These are phyloP conservation scores for Rhizomucor pusillus DNA, from an alignment of 371 early-diverging fungal genomes.

Conservation along the genomic window DNA sequence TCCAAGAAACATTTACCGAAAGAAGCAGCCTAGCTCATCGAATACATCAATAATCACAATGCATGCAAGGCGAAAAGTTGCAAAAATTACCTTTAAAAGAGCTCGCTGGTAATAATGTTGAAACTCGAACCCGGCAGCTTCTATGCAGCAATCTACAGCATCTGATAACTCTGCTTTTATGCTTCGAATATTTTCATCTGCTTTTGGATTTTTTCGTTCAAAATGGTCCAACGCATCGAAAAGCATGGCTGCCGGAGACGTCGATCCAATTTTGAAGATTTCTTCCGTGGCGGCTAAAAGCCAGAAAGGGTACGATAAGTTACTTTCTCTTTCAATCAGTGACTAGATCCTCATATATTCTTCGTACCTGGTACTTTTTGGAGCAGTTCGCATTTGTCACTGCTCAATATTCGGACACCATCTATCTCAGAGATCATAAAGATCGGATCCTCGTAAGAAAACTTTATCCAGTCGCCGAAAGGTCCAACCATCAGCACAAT, in stretches of 20 bases:
- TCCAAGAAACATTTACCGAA: conserved; percentile 94
- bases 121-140: conserved; percentile 92
- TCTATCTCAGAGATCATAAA: conserved; percentile 88
- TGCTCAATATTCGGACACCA: conserved; percentile 88
- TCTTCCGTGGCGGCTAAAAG: conserved; percentile 68
- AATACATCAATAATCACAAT: background rate
- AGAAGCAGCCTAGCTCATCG: conserved; percentile 75
- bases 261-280: conserved; percentile 94
- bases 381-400: conserved; percentile 79
- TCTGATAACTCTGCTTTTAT: conserved; percentile 77
- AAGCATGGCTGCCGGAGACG: conserved; percentile 89
- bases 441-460: conserved; percentile 76
- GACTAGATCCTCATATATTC: too few relatives aligned
- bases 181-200: conserved; percentile 91
- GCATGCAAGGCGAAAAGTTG: background rate
- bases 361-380: conserved; percentile 80
- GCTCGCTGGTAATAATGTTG: conserved; percentile 70
- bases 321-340: background rate
- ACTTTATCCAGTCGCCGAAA: conserved; percentile 88
- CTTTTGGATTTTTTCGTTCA: conserved; percentile 81
- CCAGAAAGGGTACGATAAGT: background rate
- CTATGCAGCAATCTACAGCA: conserved; percentile 91
- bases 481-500: conserved; percentile 90
- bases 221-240: conserved; percentile 93
- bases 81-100: conserved; percentile 61